Conservation (phyloP, 1,284 basidiomycete species). For the Polyporus tsugae region DNA sequence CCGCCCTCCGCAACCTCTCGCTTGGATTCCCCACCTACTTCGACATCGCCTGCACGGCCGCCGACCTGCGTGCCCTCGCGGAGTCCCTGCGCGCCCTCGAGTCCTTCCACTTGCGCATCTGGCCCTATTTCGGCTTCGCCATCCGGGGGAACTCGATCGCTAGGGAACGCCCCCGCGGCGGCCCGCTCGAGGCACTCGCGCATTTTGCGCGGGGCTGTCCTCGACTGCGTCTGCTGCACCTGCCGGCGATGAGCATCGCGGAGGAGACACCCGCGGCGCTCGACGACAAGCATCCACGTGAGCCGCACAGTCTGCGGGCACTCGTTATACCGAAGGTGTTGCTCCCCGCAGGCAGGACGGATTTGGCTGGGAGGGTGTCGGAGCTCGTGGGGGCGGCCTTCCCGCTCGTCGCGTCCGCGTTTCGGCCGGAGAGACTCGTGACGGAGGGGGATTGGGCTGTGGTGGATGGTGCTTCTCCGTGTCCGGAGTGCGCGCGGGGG, state of each 20-base stretch:
- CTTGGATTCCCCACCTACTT: slow-evolving; percentile 5
- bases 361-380: not conserved
- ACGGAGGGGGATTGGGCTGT: not conserved
- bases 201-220: not conserved
- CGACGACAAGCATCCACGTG: too few species aligned
- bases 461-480: not conserved
- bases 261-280: too few species aligned
- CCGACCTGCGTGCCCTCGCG: slow-evolving; percentile 9
- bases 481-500: not conserved
- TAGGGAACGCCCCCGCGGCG: not conserved
- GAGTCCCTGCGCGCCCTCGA: slow-evolving; percentile 1
- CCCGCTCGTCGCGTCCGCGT: not conserved
- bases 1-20: slow-evolving; percentile 8
- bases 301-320: not conserved
- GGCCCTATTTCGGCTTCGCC: not conserved
- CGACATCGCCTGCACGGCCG: slow-evolving; percentile 5
- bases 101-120: not conserved
- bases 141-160: not conserved
- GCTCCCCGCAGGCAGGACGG: not conserved
- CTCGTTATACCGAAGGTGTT: not conserved
- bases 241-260: not conserved
- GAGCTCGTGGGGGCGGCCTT: not conserved
- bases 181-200: not conserved
- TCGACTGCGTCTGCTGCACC: not conserved
- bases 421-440: not conserved